Base-by-base conservation (phyloP, 352 stramenopile species). In the Phytophthora chlamydospora region DNA sequence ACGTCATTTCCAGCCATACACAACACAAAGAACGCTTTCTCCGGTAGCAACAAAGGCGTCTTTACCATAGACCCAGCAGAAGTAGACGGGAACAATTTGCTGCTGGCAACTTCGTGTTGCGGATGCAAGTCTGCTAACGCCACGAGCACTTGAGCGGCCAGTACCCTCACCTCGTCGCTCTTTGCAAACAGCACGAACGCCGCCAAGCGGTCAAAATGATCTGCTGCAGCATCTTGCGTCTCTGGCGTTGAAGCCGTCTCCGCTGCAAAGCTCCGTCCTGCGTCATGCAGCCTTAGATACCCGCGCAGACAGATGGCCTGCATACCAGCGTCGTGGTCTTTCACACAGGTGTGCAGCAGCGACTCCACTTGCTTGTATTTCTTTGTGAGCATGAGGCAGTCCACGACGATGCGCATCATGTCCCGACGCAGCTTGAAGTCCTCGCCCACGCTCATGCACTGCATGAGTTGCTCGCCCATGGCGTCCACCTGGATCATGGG, bases 401-500 rank as follows among this genome's bases (percentile, higher is more conserved):
- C 83, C 21, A 93, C 57, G 40, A 90, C 83, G 52, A 93, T 89
- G 21, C 66, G 62, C 56, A 90, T 58, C 79, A 91, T 93, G 47
- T 90, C 81, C 24, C 73, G 75, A 14, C 83, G 78, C 33, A 93
- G 76, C 64, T 89, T 90, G 21, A 88, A 90, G 57, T 91, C 81
- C 41, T 93, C 83, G 2, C 75, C 64, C 2, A 89, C 78, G 64
- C 79, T 93, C 57, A 89, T 73, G 53, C 81, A 91, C 62, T 90
- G 73, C 73, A 83, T 85, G 38, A 93, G 75, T 68, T 93, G 83
- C 69, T 90, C 80, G 36, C 66, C 71, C 83, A 93, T 93, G 47
- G 71, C 83, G 57, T 93, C 79, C 44, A 89, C 73, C 35, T 91
- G 81, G 64, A 93, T 89, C 83, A 93, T 93, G 31, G 83, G 81